Evolutionary conservation across 768 basidiomycete genomes (phyloP).

Genomic region (Agaricus blazei): DNA sequence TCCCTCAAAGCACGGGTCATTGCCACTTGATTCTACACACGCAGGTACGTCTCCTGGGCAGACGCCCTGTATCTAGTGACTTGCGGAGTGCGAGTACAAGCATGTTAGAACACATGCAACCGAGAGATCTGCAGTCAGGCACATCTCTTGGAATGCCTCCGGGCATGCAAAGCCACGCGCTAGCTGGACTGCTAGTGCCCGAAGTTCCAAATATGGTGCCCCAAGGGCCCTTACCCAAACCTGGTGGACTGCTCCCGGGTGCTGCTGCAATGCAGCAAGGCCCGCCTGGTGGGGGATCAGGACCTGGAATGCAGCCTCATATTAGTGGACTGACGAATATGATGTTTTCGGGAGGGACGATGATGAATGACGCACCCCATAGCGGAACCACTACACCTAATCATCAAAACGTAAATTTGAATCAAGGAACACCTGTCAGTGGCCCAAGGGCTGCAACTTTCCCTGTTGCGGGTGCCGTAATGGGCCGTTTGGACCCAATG

Average conservation of each 20-base stretch:
- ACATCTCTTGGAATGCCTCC: constrained; percentile 2
- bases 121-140: constrained; percentile 5
- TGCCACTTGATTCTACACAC: constrained; percentile 55
- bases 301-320: constrained; percentile 7
- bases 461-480: constrained; percentile 3
- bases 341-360: constrained; percentile 30
- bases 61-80: constrained; percentile 22
- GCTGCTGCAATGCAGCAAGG: constrained; percentile 9
- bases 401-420: constrained; percentile 5
- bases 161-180: constrained; percentile 8
- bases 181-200: not conserved
- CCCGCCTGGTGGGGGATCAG: constrained; percentile 1
- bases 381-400: constrained; percentile 4
- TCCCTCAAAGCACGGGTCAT: constrained; percentile 40
- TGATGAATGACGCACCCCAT: constrained; percentile 22
- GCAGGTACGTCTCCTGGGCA: constrained; percentile 46
- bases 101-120: constrained; percentile 2
- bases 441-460: constrained; percentile 1
- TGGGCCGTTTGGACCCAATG: constrained; percentile 6
- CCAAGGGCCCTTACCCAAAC: constrained; percentile 1
- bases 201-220: constrained; percentile 2
- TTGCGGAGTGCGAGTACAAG: constrained; percentile 3
- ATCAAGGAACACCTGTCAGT: constrained; percentile 7
- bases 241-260: not conserved
- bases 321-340: constrained; percentile 14